Base-by-base conservation (phyloP, 2,329 filamentous ascomycete genomes). In the Paradendryphiella salina region DNA sequence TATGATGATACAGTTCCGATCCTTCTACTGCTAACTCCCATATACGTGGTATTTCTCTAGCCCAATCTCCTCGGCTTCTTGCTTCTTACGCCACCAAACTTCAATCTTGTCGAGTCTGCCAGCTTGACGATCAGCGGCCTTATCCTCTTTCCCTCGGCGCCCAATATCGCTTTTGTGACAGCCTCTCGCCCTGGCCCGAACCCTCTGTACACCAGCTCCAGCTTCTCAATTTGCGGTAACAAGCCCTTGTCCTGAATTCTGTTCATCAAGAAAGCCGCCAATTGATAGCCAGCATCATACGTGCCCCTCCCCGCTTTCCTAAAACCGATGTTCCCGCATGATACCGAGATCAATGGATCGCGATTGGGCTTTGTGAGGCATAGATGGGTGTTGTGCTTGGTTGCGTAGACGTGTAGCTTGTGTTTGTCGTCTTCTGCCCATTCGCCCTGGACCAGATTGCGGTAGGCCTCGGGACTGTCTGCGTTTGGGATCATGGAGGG, bases 371-470 rank as follows among this genome's bases (percentile, higher is more conserved):
- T 86, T 17, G 91, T 90, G 60, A 96, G 83, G 1, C 92, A 96
- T 66, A 99, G 83, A 75, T 97, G 90, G 15, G 90, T 94, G 78
- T 99, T 99, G 82, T 96, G 94, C 77, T 90, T 95, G 72, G 89
- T 87, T 21, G 88, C 78, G 76, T 85, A 93, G 72, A 99, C 80
- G 77, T 96, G 90, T 58, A 99, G 82, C 72, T 96, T 90, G 77
- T 90, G 90, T 2, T 89, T 87, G 68, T 88, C 82, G 49, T 71
- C 65, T 40, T 67, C 66, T 15, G 64, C 63, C 66, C 66, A 70
- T 21, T 72, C 68, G 26, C 48, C 46, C 23, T 51, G 45, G 28
- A 52, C 38, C 9, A 65, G 57, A 38, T 68, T 67, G 15, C 44
- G 40, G 26, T 57, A 33, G 15, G 39, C 36, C 1, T 39, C 15